Evolutionary conservation across 148 eudicot species (phyloP).

Genomic region (Polygonum aviculare): DNA sequence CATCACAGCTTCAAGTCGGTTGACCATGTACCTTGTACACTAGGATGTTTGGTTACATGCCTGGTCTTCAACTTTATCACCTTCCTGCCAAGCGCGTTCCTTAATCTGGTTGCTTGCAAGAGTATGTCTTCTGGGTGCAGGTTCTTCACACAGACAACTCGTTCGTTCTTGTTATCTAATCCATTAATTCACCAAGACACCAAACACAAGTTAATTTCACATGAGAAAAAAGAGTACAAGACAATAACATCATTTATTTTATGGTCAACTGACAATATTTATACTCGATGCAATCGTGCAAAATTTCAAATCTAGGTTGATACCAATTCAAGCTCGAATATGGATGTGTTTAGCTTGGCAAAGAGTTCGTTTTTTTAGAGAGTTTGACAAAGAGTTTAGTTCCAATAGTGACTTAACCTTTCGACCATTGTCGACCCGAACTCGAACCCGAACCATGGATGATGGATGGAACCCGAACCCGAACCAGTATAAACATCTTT

Average conservation of each 20-base stretch:
- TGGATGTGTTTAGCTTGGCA: too few species aligned
- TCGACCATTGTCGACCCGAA: too few species aligned
- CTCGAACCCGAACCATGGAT: too few species aligned
- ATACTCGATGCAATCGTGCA: too few species aligned
- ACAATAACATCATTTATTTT: not conserved
- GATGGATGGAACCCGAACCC: too few species aligned
- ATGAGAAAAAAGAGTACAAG: not conserved
- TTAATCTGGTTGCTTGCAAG: constrained; percentile 60
- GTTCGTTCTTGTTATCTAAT: constrained; percentile 52
- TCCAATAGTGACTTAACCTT: too few species aligned
- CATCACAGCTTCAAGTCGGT: constrained; percentile 42
- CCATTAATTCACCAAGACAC: constrained; percentile 3
- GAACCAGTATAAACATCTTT: too few species aligned
- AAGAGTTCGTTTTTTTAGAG: too few species aligned
- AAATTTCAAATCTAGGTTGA: not conserved
- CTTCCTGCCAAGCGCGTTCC: constrained; percentile 82
- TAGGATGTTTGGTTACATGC: constrained; percentile 71
- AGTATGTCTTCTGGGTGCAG: constrained; percentile 61
- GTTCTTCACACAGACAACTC: constrained; percentile 77
- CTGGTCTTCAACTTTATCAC: constrained; percentile 84
- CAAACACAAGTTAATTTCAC: constrained; percentile 3
- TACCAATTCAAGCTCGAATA: too few species aligned
- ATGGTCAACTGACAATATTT: too few species aligned
- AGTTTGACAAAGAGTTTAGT: too few species aligned
- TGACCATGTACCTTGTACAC: constrained; percentile 96